phyloP scores from a whole-genome alignment of 1,284 basidiomycete species.

The Baeospora myosura region DNA sequence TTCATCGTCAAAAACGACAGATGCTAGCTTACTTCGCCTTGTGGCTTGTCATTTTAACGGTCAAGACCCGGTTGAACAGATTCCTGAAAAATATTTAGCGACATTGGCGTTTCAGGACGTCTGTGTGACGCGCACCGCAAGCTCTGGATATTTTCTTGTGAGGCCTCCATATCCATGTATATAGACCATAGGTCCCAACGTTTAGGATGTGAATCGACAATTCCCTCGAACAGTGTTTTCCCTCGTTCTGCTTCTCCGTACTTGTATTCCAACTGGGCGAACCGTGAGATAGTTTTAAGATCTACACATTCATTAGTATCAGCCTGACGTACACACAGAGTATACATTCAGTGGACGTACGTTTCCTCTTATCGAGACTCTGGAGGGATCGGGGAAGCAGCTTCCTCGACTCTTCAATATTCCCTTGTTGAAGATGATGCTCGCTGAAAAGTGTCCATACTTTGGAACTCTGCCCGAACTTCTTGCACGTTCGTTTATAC shows the following conservation, averaged over 20 bases:
- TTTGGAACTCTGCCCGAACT: constrained; percentile 87
- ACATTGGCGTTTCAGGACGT: constrained; percentile 1
- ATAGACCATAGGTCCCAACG: constrained; percentile 94
- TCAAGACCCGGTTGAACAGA: constrained; percentile 78
- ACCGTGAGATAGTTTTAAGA: constrained; percentile 89
- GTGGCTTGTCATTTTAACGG: constrained; percentile 85
- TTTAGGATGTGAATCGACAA: constrained; percentile 90
- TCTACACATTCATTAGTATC: constrained; percentile 47
- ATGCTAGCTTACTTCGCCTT: constrained; percentile 74
- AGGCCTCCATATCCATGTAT: constrained; percentile 93
- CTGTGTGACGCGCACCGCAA: constrained; percentile 44
- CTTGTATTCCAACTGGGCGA: constrained; percentile 94
- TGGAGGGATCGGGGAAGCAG: constrained; percentile 88
- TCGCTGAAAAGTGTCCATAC: constrained; percentile 89
- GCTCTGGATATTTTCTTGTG: constrained; percentile 69
- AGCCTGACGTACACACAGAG: constrained; percentile 7
- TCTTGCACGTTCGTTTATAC: constrained; percentile 80
- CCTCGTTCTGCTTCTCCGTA: constrained; percentile 91
- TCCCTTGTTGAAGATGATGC: constrained; percentile 65
- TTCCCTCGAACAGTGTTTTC: constrained; percentile 93
- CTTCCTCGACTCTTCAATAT: constrained; percentile 76
- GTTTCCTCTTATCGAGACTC: constrained; percentile 91
- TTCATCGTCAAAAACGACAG: neutral
- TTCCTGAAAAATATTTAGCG: constrained; percentile 40
- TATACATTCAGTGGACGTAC: constrained; percentile 41